phyloP scores from a whole-genome alignment of 257 asterid species.

The Solanum lignicaule region DNA sequence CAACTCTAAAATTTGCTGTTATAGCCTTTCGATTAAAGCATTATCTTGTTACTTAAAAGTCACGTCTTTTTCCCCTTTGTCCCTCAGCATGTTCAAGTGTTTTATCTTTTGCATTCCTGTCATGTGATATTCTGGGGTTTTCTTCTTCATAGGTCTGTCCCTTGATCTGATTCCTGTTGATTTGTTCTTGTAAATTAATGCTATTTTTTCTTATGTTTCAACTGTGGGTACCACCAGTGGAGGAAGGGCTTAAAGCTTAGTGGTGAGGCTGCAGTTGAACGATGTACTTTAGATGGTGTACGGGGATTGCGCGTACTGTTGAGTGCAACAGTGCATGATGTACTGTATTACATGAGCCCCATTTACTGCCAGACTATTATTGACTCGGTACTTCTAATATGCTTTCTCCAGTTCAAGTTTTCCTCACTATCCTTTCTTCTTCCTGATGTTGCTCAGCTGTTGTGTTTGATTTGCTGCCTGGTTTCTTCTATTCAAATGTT shows the following conservation, averaged over 20 bases:
- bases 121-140: background rate
- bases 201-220: background rate
- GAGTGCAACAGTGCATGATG: constrained; percentile 98
- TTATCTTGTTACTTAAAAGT: background rate
- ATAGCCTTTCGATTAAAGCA: background rate
- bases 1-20: background rate
- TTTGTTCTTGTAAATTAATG: background rate
- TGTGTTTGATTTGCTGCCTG: background rate
- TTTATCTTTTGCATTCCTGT: background rate
- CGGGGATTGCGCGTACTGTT: constrained; percentile 83
- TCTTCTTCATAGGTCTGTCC: background rate
- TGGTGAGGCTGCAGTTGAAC: constrained; percentile 90
- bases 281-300: constrained; percentile 85
- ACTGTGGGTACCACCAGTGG: constrained; percentile 52
- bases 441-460: background rate
- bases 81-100: background rate
- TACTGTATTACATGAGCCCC: constrained; percentile 97
- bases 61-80: background rate
- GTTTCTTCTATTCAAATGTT: background rate
- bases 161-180: background rate
- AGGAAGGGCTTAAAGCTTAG: constrained; percentile 87
- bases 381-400: constrained; percentile 52
- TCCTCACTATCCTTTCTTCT: background rate
- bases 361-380: constrained; percentile 92
- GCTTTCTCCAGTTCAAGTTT: background rate